These are phyloP conservation scores for Moniliophthora roreri DNA, from an alignment of 1,284 basidiomycete genomes.

Conservation along the genomic window DNA sequence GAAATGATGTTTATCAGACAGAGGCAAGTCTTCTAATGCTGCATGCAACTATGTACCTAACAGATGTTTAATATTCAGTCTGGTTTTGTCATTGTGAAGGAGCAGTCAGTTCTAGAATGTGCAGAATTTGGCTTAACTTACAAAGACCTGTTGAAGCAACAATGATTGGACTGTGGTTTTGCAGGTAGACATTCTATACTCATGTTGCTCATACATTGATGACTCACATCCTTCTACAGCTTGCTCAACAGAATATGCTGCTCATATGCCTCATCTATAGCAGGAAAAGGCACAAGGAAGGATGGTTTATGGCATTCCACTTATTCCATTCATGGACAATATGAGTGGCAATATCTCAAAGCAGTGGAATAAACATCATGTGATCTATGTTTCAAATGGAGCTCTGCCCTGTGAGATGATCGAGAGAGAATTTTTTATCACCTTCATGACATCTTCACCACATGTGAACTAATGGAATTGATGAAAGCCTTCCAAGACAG, in stretches of 20 bases:
- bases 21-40: neutral
- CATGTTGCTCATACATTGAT: neutral
- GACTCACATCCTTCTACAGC: neutral
- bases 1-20: neutral
- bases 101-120: too few species aligned
- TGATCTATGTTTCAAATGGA: neutral
- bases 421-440: too few species aligned
- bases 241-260: neutral
- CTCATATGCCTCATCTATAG: neutral
- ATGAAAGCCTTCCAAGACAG: neutral
- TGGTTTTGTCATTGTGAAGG: too few species aligned
- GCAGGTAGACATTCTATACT: neutral
- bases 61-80: too few species aligned
- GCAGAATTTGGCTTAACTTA: too few species aligned
- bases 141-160: too few species aligned
- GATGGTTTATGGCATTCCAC: neutral
- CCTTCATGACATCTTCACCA: too few species aligned
- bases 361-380: neutral
- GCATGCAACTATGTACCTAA: too few species aligned
- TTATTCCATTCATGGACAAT: neutral
- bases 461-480: too few species aligned
- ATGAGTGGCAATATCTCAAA: neutral
- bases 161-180: neutral
- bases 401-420: too few species aligned
- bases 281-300: neutral